Evolutionary conservation across 495 filamentous ascomycete genomes (phyloP), one percentile per base, ranked within the genome.

Genomic region (Trichoderma orchidacearum): DNA sequence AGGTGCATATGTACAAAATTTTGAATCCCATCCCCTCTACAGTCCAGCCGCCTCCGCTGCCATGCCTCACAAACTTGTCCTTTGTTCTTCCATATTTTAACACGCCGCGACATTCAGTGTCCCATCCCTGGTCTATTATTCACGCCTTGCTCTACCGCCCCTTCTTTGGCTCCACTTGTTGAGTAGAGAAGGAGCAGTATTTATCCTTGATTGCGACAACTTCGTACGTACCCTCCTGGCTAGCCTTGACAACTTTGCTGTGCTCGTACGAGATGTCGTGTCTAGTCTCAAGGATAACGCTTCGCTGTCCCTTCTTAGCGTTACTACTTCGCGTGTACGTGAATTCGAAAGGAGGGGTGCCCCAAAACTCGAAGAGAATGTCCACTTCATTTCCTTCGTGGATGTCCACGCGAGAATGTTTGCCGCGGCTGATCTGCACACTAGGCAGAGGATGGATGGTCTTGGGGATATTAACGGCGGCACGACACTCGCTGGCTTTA

Each of bases 311-410:
- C 74, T 84, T 89, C 57, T 75, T 78, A 17, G 78, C 81, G 67
- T 93, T 95, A 36, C 87, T 87, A 67, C 86, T 91, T 60, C 93
- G 79, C 30, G 92, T 96, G 64, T 93, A 96, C 69, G 90, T 95
- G 68, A 96, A 97, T 70, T 96, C 90, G 64, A 98, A 98, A 11
- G 93, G 93, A 58, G 93, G 93, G 11, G 89, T 92, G 45, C 93
- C 93, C 72, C 85, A 88, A 67, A 98, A 96, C 62, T 92, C 85
- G 60, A 97, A 96, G 38, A 87, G 72, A 56, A 98, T 89, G 66
- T 95, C 87, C 15, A 91, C 89, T 68, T 90, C 85, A 60, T 88
- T 86, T 63, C 93, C 93, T 72, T 97, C 92, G 65, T 96, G 93
- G 57, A 98, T 98, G 63, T 96, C 93, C 29, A 94, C 85, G 45